Evolutionary conservation across 345 rosid species (phyloP).

Genomic region (Salix caprea): DNA sequence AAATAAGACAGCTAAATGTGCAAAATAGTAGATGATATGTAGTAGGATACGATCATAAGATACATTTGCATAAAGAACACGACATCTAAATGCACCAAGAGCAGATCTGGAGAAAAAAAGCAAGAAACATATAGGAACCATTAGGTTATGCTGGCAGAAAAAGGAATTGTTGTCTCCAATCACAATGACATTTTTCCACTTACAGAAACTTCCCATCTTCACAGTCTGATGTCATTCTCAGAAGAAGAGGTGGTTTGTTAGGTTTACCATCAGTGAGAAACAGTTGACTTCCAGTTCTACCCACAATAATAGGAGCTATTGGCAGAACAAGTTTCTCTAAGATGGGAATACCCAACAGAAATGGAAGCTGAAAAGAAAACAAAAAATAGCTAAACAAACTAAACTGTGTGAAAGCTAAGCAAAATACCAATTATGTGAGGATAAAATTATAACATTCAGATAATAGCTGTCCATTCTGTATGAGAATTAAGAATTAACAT

Average conservation of each 20-base stretch:
- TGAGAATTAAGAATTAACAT: too few species aligned
- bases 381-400: not conserved
- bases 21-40: not conserved
- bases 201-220: constrained; percentile 75
- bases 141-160: constrained; percentile 6
- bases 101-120: constrained; percentile 51
- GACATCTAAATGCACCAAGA: constrained; percentile 69
- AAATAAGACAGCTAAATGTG: not conserved
- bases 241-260: constrained; percentile 76
- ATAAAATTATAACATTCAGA: too few species aligned
- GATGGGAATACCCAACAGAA: constrained; percentile 80
- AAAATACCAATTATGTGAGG: too few species aligned
- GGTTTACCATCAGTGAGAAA: constrained; percentile 85
- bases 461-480: too few species aligned
- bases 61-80: constrained; percentile 81
- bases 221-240: constrained; percentile 83
- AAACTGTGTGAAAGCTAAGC: not conserved
- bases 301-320: constrained; percentile 66
- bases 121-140: not conserved
- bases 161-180: not conserved
- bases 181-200: constrained; percentile 23
- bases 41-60: constrained; percentile 94
- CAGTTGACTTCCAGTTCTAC: constrained; percentile 83
- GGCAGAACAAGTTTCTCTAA: constrained; percentile 87
- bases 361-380: constrained; percentile 59